Percentiles rank a stretch among this genome's conserved stretches.
phyloP scores from a whole-genome alignment of 768 basidiomycete species.

The Gloeostereum incarnatum region DNA sequence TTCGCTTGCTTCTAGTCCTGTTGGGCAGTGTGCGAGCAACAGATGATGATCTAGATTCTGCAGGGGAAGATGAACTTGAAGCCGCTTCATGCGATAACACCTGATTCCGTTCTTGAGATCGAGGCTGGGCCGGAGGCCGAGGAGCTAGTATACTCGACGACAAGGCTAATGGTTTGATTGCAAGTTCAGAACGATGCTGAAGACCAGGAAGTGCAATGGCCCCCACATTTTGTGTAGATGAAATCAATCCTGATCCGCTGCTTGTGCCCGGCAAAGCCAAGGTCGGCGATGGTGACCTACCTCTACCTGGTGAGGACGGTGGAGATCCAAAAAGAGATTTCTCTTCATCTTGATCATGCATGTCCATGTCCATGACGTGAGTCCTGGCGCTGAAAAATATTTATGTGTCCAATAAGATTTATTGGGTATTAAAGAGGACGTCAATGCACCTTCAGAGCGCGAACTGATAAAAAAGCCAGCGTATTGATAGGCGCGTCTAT shows the following conservation, averaged over 20 bases:
- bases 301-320: constrained; percentile 56
- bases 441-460: too few relatives aligned
- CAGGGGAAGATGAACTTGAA: neutral
- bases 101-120: too few relatives aligned
- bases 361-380: neutral
- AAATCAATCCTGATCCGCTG: constrained; percentile 16
- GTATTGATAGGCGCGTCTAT: too few relatives aligned
- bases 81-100: too few relatives aligned
- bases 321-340: constrained; percentile 83
- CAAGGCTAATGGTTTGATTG: constrained; percentile 71
- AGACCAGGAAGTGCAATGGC: constrained; percentile 98
- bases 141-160: constrained; percentile 33
- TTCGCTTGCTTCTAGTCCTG: constrained; percentile 8
- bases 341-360: constrained; percentile 29
- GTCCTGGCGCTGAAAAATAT: too few relatives aligned
- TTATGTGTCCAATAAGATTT: too few relatives aligned
- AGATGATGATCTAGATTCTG: neutral
- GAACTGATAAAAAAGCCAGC: too few relatives aligned
- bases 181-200: constrained; percentile 82
- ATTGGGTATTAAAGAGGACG: too few relatives aligned
- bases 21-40: neutral
- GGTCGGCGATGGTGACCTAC: constrained; percentile 63
- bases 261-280: constrained; percentile 48
- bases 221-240: constrained; percentile 81
- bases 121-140: constrained; percentile 26